A percentile compares a stretch with the other conserved stretches of the same genome.
Evolutionary conservation across 139 green algal species (phyloP).

Genomic region (Medakamo hakoo): DNA sequence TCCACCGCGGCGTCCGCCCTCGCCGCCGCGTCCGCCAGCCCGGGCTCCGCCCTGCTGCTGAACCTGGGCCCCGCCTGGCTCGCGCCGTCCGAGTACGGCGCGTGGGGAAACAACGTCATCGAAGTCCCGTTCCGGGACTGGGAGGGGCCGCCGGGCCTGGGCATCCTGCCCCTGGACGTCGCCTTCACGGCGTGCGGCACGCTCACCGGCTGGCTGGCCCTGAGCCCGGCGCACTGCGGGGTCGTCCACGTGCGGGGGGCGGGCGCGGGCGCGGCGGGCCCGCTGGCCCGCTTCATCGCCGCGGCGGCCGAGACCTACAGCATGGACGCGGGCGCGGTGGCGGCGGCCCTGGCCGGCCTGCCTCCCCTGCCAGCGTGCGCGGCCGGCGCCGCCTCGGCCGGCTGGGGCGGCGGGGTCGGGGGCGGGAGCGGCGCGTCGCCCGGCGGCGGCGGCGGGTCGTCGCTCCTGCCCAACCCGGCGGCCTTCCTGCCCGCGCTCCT

Average conservation of each 20-base stretch:
- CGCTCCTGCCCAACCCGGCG: not conserved
- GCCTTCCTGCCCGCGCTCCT: no score
- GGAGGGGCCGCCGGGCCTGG: constrained; percentile 18
- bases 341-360: constrained; percentile 7
- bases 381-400: not conserved
- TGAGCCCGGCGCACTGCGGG: not conserved
- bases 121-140: constrained; percentile 19
- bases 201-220: constrained; percentile 20
- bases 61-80: constrained; percentile 18
- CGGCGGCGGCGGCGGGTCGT: not conserved
- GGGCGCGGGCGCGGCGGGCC: not conserved
- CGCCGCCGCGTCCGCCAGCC: not conserved
- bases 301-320: constrained; percentile 15
- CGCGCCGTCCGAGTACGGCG: constrained; percentile 6
- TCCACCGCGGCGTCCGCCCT: constrained; percentile 4
- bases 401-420: no score
- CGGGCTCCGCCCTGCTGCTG: constrained; percentile 6
- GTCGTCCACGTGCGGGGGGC: not conserved
- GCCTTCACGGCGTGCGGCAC: constrained; percentile 20
- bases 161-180: constrained; percentile 19
- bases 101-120: constrained; percentile 17
- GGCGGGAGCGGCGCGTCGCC: no score
- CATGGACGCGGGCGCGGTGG: constrained; percentile 7
- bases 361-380: not conserved
- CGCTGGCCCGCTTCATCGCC: constrained; percentile 18